Evolutionary conservation across 148 eudicot genomes (phyloP), one percentile per base, ranked within the genome.

Genomic region (Vaccinium myrtillus): DNA sequence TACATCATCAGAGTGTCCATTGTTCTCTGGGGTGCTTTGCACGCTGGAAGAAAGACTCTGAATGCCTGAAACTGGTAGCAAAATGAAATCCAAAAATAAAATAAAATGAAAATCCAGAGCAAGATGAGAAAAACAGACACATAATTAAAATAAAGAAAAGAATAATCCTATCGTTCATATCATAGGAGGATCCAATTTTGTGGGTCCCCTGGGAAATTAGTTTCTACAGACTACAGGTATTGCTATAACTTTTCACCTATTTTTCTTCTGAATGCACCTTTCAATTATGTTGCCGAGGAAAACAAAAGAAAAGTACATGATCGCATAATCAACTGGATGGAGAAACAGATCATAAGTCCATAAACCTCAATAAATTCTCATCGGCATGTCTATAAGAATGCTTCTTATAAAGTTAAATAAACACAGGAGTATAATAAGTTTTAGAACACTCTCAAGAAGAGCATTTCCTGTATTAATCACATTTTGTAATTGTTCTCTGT

Each of bases 21-120:
- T 75, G 78, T 86, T 83, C 79, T 85, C 91, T 15, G 83, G 88
- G 27, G 90, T 90, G 88, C 90, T 88, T 82, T 81, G 89, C 90
- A 90, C 89, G 70, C 90, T 88, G 85, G 89, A 87, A 77, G 87
- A 88, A 81, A 87, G 86, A 84, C 88, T 91, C 70, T 86, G 89
- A 84, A 86, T 71, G 80, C 93, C 93, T 83, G 88, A 89, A 88
- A 78, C 87, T 86, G 88, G 73, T 25, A 13, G 70, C 65, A 61
- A 58, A 77, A 79, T 58, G 54, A 87, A 70, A 59, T 8, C 87
- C 73, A 77, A 19, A 30, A 43, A 43, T 5, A 43, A 49, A 76
- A 83, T 25, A 77, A 50, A 53, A 74, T 69, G 18, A 80, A 81
- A 11, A 27, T 55, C 10, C 46, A 49, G 7, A 79, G 58, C 76